phyloP scores from a whole-genome alignment of 2,329 filamentous ascomycete species.

The Paracoccidioides brasiliensis region DNA sequence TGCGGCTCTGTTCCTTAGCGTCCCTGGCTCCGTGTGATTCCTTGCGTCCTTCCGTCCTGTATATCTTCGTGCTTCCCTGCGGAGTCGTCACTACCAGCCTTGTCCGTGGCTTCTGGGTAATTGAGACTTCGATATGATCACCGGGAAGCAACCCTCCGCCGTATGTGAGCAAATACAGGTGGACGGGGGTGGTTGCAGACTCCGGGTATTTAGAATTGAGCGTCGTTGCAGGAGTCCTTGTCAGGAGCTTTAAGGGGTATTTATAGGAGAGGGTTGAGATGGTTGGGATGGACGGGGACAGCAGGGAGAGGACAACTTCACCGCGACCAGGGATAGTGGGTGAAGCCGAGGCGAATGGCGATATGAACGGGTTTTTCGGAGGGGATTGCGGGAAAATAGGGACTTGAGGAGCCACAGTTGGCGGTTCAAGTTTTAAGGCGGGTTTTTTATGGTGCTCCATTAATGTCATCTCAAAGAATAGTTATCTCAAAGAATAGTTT shows the following conservation, averaged over 20 bases:
- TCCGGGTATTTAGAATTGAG: conserved; percentile 33
- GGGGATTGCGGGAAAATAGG: no score
- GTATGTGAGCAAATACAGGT: conserved; percentile 86
- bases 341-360: conserved; percentile 64
- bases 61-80: conserved; percentile 86
- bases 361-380: conserved; percentile 29
- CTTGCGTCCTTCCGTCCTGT: conserved; percentile 51
- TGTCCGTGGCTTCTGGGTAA: conserved; percentile 51
- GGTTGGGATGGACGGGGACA: conserved; percentile 58
- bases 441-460: no score
- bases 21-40: conserved; percentile 23
- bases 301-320: conserved; percentile 56
- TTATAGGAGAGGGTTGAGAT: conserved; percentile 70
- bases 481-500: no score
- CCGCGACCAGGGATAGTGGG: conserved; percentile 68
- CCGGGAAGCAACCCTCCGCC: conserved; percentile 85
- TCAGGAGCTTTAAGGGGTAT: conserved; percentile 89
- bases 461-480: no score
- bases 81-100: conserved; percentile 50
- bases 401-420: conserved; percentile 8
- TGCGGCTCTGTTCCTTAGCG: conserved; percentile 12
- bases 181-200: conserved; percentile 43
- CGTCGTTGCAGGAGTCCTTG: conserved; percentile 53
- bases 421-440: no score
- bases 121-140: conserved; percentile 61